Base-by-base conservation (phyloP, 495 filamentous ascomycete species). In the Penicillium silybi region DNA sequence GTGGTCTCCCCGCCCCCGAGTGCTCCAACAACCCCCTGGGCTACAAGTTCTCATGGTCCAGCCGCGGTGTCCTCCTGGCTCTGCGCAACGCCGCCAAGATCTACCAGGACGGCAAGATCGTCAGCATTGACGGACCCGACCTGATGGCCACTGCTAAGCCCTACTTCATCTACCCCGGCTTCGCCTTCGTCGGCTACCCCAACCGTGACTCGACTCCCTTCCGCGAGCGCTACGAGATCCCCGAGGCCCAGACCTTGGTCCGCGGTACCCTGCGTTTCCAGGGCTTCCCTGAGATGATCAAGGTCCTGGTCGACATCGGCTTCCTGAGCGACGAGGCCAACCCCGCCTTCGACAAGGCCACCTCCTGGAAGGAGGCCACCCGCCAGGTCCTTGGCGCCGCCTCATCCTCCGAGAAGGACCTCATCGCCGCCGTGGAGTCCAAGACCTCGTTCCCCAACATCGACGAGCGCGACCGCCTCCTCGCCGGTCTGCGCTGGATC, bases 11-110 rank as follows among this genome's bases (percentile, higher is more conserved):
- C 10, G 84, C 88, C 45, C 88, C 89, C 26, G 92, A 96, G 69
- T 77, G 78, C 70, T 90, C 88, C 10, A 86, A 85, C 68, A 97
- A 97, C 75, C 92, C 93, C 23, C 78, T 96, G 19, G 92, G 93
- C 35, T 98, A 96, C 80, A 96, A 97, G 74, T 97, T 96, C 80
- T 88, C 85, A 13, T 92, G 88, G 86, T 86, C 81, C 32, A 82
- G 84, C 51, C 83, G 93, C 45, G 93, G 93, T 61, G 90, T 96
- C 44, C 77, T 97, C 3, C 77, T 98, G 10, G 91, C 93, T 8
- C 75, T 93, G 44, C 71, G 87, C 55, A 97, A 97, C 72, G 74
- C 83, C n/a, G 93, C 90, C 54, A 88, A 79, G 59, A 92, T 84
- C 77, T 93, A 83, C 69, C 74, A 88, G 44, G 84, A 88, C 53